Conservation (phyloP, 345 rosid species). For the Populus deltoides region DNA sequence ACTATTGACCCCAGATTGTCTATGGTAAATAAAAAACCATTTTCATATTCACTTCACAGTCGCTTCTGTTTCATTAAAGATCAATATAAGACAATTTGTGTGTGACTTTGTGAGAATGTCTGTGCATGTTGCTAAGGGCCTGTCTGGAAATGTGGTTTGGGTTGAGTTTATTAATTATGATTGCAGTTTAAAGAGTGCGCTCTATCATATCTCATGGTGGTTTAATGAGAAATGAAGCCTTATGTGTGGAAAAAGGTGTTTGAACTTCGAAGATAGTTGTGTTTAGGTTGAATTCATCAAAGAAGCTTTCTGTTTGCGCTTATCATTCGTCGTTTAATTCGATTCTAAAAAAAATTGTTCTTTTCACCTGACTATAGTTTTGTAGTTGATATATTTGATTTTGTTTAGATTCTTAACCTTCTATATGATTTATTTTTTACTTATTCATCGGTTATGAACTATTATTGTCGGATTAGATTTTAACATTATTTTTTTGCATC, state of each 20-base stretch:
- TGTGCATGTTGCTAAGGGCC: neutral
- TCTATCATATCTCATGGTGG: neutral
- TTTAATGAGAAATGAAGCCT: neutral
- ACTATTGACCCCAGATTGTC: conserved; percentile 46
- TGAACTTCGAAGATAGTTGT: neutral
- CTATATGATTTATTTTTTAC: neutral
- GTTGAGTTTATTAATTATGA: neutral
- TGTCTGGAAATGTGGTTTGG: neutral
- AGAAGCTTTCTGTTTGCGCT: neutral
- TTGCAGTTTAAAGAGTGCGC: neutral
- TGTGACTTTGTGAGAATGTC: neutral
- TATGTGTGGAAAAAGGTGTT: neutral
- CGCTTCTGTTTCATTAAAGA: neutral
- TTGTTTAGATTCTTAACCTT: neutral
- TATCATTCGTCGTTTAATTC: neutral
- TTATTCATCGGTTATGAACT: neutral
- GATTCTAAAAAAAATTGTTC: neutral
- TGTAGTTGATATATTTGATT: neutral
- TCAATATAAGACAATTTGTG: neutral
- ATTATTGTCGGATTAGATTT: neutral
- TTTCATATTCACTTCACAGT: neutral
- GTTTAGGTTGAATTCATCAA: neutral
- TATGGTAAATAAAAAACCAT: conserved; percentile 27
- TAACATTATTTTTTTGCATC: neutral
- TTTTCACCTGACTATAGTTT: neutral